Evolutionary conservation across 1,284 basidiomycete species (phyloP).

Genomic region (Ganoderma sp.): DNA sequence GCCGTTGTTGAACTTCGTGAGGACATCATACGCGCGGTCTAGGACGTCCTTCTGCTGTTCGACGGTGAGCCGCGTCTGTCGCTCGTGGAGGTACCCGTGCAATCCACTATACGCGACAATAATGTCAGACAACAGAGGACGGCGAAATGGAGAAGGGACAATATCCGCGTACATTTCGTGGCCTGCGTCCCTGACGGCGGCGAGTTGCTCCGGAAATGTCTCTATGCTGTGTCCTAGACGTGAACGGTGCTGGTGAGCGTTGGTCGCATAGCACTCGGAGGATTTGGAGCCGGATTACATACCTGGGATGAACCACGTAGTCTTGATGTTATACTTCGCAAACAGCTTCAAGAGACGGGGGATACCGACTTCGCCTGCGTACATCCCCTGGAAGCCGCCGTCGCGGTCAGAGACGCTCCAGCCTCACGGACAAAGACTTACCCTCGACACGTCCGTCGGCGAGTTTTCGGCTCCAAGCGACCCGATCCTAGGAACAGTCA

Average conservation of each 20-base stretch:
- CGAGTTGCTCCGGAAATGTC: conserved; percentile 71
- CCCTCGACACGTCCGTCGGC: conserved; percentile 66
- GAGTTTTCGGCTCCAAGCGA: conserved; percentile 75
- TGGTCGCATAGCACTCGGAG: background rate
- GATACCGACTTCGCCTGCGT: conserved; percentile 76
- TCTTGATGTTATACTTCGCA: conserved; percentile 71
- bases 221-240: conserved; percentile 67
- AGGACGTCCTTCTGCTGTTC: conserved; percentile 78
- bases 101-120: conserved; percentile 55
- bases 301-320: conserved; percentile 78
- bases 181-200: conserved; percentile 67
- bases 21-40: conserved; percentile 66
- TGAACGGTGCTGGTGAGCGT: background rate
- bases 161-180: conserved; percentile 60
- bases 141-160: too few species aligned
- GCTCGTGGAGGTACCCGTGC: conserved; percentile 81
- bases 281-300: conserved; percentile 12
- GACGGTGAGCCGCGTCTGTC: conserved; percentile 64
- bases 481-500: conserved; percentile 55
- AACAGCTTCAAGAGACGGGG: conserved; percentile 74
- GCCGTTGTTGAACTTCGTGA: conserved; percentile 73
- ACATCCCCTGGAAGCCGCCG: conserved; percentile 56
- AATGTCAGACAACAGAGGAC: background rate
- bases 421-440: conserved; percentile 28
- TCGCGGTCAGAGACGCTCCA: background rate